Evolutionary conservation across 257 asterid species (phyloP).

Genomic region (Ilex aquifolium): DNA sequence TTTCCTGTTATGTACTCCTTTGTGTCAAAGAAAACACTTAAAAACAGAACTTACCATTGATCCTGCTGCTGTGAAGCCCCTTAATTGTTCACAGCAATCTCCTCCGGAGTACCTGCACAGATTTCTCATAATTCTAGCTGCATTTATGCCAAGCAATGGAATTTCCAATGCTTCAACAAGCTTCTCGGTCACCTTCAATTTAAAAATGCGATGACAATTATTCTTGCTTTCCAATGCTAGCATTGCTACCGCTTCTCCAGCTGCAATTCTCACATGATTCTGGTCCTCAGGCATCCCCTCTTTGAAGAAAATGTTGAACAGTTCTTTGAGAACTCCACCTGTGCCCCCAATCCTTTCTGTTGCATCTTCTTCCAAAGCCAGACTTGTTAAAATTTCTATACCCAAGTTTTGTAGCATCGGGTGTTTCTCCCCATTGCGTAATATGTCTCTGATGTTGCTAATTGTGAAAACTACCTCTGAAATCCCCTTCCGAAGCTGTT

Average conservation of each 20-base stretch:
- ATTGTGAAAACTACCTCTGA: constrained; percentile 80
- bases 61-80: constrained; percentile 50
- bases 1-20: no score
- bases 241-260: constrained; percentile 90
- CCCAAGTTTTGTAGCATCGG: constrained; percentile 64
- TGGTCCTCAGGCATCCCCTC: constrained; percentile 25
- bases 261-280: constrained; percentile 49
- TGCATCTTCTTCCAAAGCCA: constrained; percentile 78
- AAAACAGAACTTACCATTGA: constrained; percentile 46
- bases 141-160: constrained; percentile 50
- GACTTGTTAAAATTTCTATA: constrained; percentile 57
- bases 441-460: constrained; percentile 62
- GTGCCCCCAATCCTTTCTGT: constrained; percentile 82
- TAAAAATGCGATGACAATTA: constrained; percentile 46
- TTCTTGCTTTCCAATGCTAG: constrained; percentile 56
- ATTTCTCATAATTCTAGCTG: constrained; percentile 70
- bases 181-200: constrained; percentile 30
- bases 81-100: constrained; percentile 42
- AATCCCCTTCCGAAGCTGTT: constrained; percentile 64
- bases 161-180: constrained; percentile 49
- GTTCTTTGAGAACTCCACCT: constrained; percentile 64
- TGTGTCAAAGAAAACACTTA: no score
- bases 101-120: constrained; percentile 58
- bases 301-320: constrained; percentile 55
- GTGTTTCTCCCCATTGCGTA: constrained; percentile 57